These are phyloP conservation scores for Penicillium sp. DNA, from an alignment of 2,329 filamentous ascomycete genomes.

Conservation along the genomic window DNA sequence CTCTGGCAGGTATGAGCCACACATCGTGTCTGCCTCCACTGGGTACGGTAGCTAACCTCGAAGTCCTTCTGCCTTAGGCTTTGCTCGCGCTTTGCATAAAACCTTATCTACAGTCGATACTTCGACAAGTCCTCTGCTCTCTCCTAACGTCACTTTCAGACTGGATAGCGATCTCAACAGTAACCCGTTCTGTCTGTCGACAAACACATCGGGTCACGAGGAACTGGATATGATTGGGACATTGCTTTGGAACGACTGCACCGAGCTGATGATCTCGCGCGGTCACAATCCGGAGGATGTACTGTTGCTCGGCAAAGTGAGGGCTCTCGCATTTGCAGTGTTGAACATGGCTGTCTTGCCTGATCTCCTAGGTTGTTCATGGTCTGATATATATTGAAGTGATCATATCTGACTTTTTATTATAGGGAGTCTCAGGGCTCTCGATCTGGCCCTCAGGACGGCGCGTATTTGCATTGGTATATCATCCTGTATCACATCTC, in stretches of 20 bases:
- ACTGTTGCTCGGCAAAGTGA: not conserved
- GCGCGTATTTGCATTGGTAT: conserved; percentile 61
- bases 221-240: conserved; percentile 33
- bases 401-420: not conserved
- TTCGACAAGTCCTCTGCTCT: not conserved
- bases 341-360: not conserved
- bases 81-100: not conserved
- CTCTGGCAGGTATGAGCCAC: not conserved
- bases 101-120: not conserved
- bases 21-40: not conserved
- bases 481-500: conserved; percentile 12
- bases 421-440: conserved; percentile 46
- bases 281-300: conserved; percentile 1
- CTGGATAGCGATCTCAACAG: not conserved
- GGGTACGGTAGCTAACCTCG: not conserved
- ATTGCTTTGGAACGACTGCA: conserved; percentile 40
- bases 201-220: no score
- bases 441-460: conserved; percentile 67
- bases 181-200: not conserved
- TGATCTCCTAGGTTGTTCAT: not conserved
- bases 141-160: not conserved
- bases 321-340: not conserved
- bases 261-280: conserved; percentile 16
- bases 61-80: not conserved
- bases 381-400: not conserved